Conservation (phyloP, 164 flowering plant genomes). For the Malania oleifera region DNA sequence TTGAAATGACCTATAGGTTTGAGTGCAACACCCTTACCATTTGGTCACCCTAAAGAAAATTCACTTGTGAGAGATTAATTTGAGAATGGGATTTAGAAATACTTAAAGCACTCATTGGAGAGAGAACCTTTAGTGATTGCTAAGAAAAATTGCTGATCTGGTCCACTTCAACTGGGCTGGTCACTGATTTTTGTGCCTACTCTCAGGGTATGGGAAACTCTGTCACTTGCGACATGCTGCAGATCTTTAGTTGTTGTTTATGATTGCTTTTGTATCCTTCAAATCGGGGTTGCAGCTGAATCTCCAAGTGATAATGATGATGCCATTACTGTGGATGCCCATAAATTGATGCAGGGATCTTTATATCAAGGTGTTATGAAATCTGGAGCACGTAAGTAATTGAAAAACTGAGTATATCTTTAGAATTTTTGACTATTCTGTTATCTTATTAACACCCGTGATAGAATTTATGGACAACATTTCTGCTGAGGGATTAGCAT, state of each 20-base stretch:
- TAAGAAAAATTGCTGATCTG: background rate
- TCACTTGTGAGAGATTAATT: too few relatives aligned
- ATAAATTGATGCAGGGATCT: conserved; percentile 58
- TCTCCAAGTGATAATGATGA: conserved; percentile 34
- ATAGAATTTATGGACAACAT: background rate
- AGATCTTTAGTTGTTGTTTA: conserved; percentile 71
- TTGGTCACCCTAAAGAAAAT: too few relatives aligned
- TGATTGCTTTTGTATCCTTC: conserved; percentile 53
- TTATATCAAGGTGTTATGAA: conserved; percentile 59
- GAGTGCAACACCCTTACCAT: too few relatives aligned
- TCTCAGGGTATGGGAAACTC: conserved; percentile 83
- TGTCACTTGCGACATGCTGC: conserved; percentile 75
- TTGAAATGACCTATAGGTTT: too few relatives aligned
- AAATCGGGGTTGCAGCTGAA: conserved; percentile 74
- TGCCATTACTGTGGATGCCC: conserved; percentile 54
- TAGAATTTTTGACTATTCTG: background rate
- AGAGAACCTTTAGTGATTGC: too few relatives aligned
- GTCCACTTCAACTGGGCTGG: background rate
- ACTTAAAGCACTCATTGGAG: too few relatives aligned
- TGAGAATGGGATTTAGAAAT: too few relatives aligned
- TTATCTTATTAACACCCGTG: too few relatives aligned
- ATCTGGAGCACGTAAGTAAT: conserved; percentile 71
- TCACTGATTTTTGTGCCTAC: conserved; percentile 1
- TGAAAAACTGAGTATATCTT: background rate
- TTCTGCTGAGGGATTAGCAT: too few relatives aligned